Conservation (phyloP, 1,284 basidiomycete genomes). For the Pyrrhoderma lamaoense region DNA sequence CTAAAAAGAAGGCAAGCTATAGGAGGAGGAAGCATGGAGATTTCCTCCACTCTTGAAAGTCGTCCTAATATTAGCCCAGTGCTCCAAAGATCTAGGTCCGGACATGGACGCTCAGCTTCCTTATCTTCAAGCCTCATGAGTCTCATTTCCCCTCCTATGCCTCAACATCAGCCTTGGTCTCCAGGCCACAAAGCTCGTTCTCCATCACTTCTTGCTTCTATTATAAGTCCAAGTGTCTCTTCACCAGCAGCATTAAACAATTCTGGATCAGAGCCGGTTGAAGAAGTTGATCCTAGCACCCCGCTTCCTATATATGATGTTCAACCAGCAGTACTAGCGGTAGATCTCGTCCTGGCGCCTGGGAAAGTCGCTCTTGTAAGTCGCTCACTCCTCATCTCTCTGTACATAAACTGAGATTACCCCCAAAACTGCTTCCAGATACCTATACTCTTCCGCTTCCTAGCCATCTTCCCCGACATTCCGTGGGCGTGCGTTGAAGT, state of each 20-base stretch:
- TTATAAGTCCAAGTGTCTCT: slow-evolving; percentile 14
- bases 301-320: slow-evolving; percentile 76
- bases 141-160: slow-evolving; percentile 37
- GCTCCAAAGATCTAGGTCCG: slow-evolving; percentile 22
- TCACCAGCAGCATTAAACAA: slow-evolving; percentile 7
- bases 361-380: slow-evolving; percentile 78
- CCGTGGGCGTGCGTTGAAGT: slow-evolving; percentile 73
- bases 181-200: slow-evolving; percentile 15
- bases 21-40: slow-evolving; percentile 75
- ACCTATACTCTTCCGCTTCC: slow-evolving; percentile 74
- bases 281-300: slow-evolving; percentile 52
- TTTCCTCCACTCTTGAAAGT: slow-evolving; percentile 39
- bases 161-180: slow-evolving; percentile 18
- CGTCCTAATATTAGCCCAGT: background rate
- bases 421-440: slow-evolving; percentile 38
- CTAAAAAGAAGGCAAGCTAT: slow-evolving; percentile 36
- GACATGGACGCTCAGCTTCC: slow-evolving; percentile 45
- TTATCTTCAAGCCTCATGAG: slow-evolving; percentile 51
- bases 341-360: slow-evolving; percentile 70
- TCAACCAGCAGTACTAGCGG: slow-evolving; percentile 77
- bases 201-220: slow-evolving; percentile 14
- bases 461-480: slow-evolving; percentile 84
- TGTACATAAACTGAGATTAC: slow-evolving; percentile 8
- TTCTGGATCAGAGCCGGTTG: slow-evolving; percentile 25
- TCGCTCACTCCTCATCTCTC: slow-evolving; percentile 3